These are phyloP conservation scores for Globisporangium sylvaticum DNA, from an alignment of 352 stramenopile genomes.

Conservation along the genomic window DNA sequence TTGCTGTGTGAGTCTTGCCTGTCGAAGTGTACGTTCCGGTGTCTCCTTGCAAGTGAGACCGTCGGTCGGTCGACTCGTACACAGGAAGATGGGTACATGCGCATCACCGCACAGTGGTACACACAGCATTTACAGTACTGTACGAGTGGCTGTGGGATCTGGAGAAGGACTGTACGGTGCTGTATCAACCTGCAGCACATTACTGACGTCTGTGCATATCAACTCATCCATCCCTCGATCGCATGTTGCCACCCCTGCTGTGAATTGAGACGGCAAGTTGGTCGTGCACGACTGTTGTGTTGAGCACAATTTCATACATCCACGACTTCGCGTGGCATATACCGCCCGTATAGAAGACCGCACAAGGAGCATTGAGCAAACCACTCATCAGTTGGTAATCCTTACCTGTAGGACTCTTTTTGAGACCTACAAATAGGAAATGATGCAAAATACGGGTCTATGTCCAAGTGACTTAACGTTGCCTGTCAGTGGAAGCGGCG, in stretches of 20 bases:
- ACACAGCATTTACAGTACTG: neutral
- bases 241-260: neutral
- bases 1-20: too few relatives aligned
- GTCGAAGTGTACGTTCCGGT: too few relatives aligned
- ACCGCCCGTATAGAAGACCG: neutral
- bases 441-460: slow-evolving; percentile 75
- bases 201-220: neutral
- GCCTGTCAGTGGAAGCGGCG: slow-evolving; percentile 66
- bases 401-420: slow-evolving; percentile 68
- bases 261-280: too few relatives aligned
- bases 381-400: slow-evolving; percentile 33
- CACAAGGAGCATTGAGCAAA: neutral
- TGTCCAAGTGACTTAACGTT: slow-evolving; percentile 79
- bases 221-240: neutral
- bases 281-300: too few relatives aligned
- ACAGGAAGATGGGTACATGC: neutral
- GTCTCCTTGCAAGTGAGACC: too few relatives aligned
- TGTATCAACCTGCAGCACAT: neutral
- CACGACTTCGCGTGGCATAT: neutral
- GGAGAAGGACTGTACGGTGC: too few relatives aligned
- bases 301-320: neutral
- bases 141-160: neutral
- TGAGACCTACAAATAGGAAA: slow-evolving; percentile 76
- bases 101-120: neutral
- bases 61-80: too few relatives aligned